phyloP scores from a whole-genome alignment of 495 filamentous ascomycete species.

The Aspergillus biplanus region DNA sequence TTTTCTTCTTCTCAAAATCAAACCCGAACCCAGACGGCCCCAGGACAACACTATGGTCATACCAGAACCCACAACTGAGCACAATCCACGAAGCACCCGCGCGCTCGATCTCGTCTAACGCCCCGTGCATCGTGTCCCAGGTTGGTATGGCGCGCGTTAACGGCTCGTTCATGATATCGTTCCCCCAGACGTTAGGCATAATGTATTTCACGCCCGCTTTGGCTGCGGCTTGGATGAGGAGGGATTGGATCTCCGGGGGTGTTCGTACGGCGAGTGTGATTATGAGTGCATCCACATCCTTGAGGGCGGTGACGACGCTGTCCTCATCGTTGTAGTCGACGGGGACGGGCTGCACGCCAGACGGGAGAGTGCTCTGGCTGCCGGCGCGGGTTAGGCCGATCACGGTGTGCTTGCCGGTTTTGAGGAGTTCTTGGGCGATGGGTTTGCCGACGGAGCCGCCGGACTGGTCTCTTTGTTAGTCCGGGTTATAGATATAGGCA shows the following conservation, averaged over 20 bases:
- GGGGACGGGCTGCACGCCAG: constrained; percentile 42
- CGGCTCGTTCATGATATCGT: constrained; percentile 40
- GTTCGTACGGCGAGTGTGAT: constrained; percentile 56
- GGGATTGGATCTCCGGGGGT: constrained; percentile 43
- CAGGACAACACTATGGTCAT: constrained; percentile 50
- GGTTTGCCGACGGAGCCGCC: constrained; percentile 58
- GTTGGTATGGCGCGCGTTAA: constrained; percentile 39
- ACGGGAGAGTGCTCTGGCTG: constrained; percentile 43
- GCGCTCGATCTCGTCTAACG: constrained; percentile 41
- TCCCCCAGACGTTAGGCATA: constrained; percentile 62
- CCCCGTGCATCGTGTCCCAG: constrained; percentile 6
- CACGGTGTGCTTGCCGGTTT: constrained; percentile 53
- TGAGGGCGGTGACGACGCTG: constrained; percentile 51
- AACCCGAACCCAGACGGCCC: constrained; percentile 43
- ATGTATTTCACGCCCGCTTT: constrained; percentile 63
- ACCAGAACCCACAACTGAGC: constrained; percentile 55
- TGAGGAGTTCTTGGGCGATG: constrained; percentile 54
- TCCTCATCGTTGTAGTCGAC: constrained; percentile 59
- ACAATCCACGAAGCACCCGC: constrained; percentile 54
- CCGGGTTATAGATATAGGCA: not conserved
- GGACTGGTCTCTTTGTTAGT: constrained; percentile 45
- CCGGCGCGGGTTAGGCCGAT: constrained; percentile 55
- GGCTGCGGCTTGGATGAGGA: constrained; percentile 62
- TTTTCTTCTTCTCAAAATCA: constrained; percentile 39
- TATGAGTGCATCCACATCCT: constrained; percentile 60